Evolutionary conservation across 257 asterid genomes (phyloP).

Genomic region (Petunia axillaris): DNA sequence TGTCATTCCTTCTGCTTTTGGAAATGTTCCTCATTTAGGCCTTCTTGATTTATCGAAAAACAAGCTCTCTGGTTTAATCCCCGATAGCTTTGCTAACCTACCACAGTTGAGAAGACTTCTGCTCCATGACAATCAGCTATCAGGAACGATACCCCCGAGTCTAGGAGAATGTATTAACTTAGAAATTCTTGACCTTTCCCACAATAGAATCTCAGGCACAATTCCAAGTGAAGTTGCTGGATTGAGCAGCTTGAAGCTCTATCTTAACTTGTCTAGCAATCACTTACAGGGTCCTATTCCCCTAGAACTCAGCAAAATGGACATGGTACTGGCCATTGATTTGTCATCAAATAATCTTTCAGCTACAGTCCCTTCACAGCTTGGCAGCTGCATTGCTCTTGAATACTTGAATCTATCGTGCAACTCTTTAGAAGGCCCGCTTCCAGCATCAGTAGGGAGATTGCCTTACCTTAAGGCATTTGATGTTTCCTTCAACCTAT

Average conservation of each 20-base stretch:
- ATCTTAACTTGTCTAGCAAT: slow-evolving; percentile 72
- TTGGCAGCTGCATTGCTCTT: slow-evolving; percentile 83
- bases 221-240: slow-evolving; percentile 76
- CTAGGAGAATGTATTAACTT: slow-evolving; percentile 66
- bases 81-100: slow-evolving; percentile 63
- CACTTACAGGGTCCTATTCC: slow-evolving; percentile 64
- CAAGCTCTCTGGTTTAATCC: slow-evolving; percentile 71
- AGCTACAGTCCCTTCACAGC: slow-evolving; percentile 61
- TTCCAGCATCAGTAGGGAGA: slow-evolving; percentile 58
- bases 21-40: slow-evolving; percentile 69
- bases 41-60: slow-evolving; percentile 76
- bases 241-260: slow-evolving; percentile 63
- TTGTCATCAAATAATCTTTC: slow-evolving; percentile 67
- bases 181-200: slow-evolving; percentile 77
- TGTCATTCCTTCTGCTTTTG: slow-evolving; percentile 55
- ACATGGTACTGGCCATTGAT: slow-evolving; percentile 77
- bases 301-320: slow-evolving; percentile 73
- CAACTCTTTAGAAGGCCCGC: slow-evolving; percentile 52
- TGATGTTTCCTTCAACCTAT: slow-evolving; percentile 62
- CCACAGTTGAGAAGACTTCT: slow-evolving; percentile 63
- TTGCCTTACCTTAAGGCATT: slow-evolving; percentile 59
- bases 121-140: slow-evolving; percentile 53
- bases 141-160: slow-evolving; percentile 67
- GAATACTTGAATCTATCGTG: slow-evolving; percentile 58
- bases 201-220: slow-evolving; percentile 58